phyloP scores from a whole-genome alignment of 768 basidiomycete genomes.

The Tricholoma saponaceum region DNA sequence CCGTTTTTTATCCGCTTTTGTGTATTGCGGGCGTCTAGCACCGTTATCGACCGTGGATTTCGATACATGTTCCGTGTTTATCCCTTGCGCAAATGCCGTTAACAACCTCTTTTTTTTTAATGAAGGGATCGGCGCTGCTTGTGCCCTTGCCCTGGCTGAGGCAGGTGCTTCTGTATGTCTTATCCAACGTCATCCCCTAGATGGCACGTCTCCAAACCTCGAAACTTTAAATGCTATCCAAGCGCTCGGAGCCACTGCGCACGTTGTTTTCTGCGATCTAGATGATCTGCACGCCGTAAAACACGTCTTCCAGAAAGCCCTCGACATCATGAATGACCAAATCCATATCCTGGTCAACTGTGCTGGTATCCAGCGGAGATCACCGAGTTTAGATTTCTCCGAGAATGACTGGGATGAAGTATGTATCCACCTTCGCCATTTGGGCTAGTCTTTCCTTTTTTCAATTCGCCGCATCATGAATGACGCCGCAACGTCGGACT shows the following conservation, averaged over 20 bases:
- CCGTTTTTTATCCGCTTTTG: not conserved
- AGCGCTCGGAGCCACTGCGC: slow-evolving; percentile 23
- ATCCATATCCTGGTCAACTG: slow-evolving; percentile 70
- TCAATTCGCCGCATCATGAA: slow-evolving; percentile 3
- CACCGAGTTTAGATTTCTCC: slow-evolving; percentile 57
- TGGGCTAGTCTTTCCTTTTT: not conserved
- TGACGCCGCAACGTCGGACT: not conserved
- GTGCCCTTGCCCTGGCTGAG: slow-evolving; percentile 44
- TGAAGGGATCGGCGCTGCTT: slow-evolving; percentile 47
- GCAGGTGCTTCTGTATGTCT: slow-evolving; percentile 47
- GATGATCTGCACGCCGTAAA: slow-evolving; percentile 38
- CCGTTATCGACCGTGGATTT: not conserved
- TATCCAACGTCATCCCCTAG: slow-evolving; percentile 31
- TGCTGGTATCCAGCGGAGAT: slow-evolving; percentile 57
- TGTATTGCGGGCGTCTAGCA: not conserved
- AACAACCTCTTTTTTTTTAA: not conserved
- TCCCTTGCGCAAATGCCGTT: too few species aligned
- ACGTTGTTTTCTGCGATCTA: slow-evolving; percentile 38
- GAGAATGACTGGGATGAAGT: slow-evolving; percentile 71
- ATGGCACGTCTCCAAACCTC: slow-evolving; percentile 19
- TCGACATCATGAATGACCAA: slow-evolving; percentile 33
- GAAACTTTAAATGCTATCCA: slow-evolving; percentile 30
- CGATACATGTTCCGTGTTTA: not conserved
- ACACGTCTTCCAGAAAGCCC: slow-evolving; percentile 35
- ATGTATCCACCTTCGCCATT: slow-evolving; percentile 16